These are phyloP conservation scores for Carex scoparia DNA, from an alignment of 176 grass and related monocot species.

Conservation along the genomic window DNA sequence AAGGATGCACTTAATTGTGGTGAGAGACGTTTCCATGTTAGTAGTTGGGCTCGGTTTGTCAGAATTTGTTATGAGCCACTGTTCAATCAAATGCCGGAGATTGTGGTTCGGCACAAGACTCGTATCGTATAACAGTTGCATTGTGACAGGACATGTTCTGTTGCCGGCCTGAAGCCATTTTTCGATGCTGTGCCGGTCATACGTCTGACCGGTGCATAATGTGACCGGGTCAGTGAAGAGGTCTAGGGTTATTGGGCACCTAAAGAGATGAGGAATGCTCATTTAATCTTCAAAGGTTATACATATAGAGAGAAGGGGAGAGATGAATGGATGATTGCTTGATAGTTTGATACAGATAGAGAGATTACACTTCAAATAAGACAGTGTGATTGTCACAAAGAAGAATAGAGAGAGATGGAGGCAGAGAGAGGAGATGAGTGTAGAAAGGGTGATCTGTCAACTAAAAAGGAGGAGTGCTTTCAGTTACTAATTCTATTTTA, in stretches of 20 bases:
- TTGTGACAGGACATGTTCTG: slow-evolving; percentile 81
- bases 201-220: slow-evolving; percentile 76
- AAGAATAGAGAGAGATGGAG: background rate
- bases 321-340: background rate
- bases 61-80: slow-evolving; percentile 38
- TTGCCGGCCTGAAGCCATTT: slow-evolving; percentile 74
- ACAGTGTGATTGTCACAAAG: slow-evolving; percentile 34
- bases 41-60: background rate
- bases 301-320: background rate
- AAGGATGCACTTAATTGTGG: slow-evolving; percentile 34
- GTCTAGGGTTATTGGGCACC: slow-evolving; percentile 90
- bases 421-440: background rate
- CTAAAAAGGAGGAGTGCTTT: background rate
- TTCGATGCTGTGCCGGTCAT: slow-evolving; percentile 76
- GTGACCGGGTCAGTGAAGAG: slow-evolving; percentile 82
- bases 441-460: background rate
- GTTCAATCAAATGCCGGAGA: slow-evolving; percentile 72
- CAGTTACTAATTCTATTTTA: background rate
- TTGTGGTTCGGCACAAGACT: slow-evolving; percentile 69
- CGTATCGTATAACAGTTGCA: slow-evolving; percentile 56
- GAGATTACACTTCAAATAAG: slow-evolving; percentile 9
- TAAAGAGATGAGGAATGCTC: slow-evolving; percentile 73
- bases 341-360: background rate
- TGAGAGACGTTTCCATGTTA: slow-evolving; percentile 37
- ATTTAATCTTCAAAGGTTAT: slow-evolving; percentile 22